These are phyloP conservation scores for Taphrina confusa DNA, from an alignment of 1,139 yeast species.

Conservation along the genomic window DNA sequence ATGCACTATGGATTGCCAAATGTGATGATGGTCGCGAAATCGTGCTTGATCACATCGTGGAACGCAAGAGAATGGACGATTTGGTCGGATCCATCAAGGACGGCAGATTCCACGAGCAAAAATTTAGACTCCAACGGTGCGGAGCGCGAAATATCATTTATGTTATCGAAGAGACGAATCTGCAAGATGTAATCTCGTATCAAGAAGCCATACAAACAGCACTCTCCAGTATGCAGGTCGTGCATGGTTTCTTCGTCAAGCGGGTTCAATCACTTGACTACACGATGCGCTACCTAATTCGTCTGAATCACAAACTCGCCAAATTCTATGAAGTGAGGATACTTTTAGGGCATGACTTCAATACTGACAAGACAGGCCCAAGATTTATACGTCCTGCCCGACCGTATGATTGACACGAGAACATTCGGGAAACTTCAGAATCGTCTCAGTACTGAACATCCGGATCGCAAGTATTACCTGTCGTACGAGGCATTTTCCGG, in stretches of 20 bases:
- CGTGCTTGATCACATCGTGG: conserved; percentile 76
- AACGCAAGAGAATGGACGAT: conserved; percentile 87
- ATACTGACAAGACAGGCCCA: conserved; percentile 1
- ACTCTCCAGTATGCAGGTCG: conserved; percentile 68
- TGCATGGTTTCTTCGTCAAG: conserved; percentile 66
- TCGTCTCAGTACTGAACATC: conserved; percentile 32
- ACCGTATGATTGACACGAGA: conserved; percentile 36
- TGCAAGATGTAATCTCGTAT: conserved; percentile 53
- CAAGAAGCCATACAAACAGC: conserved; percentile 73
- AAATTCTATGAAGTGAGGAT: conserved; percentile 39
- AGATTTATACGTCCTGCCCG: conserved; percentile 40
- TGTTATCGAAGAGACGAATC: conserved; percentile 73
- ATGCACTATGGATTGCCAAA: conserved; percentile 83
- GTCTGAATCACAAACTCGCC: conserved; percentile 57
- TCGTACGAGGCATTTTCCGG: conserved; percentile 63
- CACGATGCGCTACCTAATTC: conserved; percentile 64
- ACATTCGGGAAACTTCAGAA: conserved; percentile 36
- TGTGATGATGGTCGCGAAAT: conserved; percentile 63
- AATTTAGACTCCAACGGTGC: conserved; percentile 67
- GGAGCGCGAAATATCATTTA: conserved; percentile 71
- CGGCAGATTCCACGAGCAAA: conserved; percentile 82
- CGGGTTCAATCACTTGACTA: conserved; percentile 73
- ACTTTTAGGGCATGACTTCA: no score
- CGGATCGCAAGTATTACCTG: conserved; percentile 35
- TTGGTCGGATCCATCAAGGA: conserved; percentile 78